Evolutionary conservation across 164 flowering plant species (phyloP).

Genomic region (Houttuynia cordata): DNA sequence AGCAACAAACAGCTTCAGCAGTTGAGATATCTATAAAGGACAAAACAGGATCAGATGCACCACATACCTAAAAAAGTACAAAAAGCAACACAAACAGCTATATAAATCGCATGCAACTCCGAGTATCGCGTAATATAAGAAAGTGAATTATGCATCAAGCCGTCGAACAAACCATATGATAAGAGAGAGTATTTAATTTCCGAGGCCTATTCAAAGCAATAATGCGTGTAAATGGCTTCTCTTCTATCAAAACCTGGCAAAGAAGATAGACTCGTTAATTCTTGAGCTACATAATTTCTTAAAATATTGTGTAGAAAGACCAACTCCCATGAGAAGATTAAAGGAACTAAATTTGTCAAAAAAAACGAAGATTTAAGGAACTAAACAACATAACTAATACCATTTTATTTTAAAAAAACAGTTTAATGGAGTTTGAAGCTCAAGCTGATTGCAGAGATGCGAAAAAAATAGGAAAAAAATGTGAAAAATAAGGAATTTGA

Average conservation of each 20-base stretch:
- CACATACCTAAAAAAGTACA: neutral
- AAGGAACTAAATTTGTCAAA: no score
- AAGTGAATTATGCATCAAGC: neutral
- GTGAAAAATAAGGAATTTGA: no score
- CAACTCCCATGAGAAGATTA: no score
- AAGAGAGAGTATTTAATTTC: slow-evolving; percentile 69
- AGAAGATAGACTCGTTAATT: neutral
- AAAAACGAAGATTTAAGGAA: no score
- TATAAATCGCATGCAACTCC: neutral
- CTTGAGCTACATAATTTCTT: neutral
- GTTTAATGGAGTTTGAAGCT: no score
- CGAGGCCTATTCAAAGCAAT: slow-evolving; percentile 59
- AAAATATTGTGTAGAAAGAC: no score
- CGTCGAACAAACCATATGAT: slow-evolving; percentile 39
- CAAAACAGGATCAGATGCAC: neutral
- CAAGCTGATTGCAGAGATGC: no score
- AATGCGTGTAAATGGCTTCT: slow-evolving; percentile 24
- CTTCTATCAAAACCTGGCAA: slow-evolving; percentile 58
- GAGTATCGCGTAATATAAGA: neutral
- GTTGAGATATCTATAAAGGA: neutral
- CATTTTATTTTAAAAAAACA: no score
- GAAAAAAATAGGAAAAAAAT: no score
- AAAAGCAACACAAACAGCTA: neutral
- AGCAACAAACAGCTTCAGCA: slow-evolving; percentile 51
- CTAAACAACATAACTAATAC: no score